These are phyloP conservation scores for Trichopus zeylanicus DNA, from an alignment of 116 monocot genomes.

Conservation along the genomic window DNA sequence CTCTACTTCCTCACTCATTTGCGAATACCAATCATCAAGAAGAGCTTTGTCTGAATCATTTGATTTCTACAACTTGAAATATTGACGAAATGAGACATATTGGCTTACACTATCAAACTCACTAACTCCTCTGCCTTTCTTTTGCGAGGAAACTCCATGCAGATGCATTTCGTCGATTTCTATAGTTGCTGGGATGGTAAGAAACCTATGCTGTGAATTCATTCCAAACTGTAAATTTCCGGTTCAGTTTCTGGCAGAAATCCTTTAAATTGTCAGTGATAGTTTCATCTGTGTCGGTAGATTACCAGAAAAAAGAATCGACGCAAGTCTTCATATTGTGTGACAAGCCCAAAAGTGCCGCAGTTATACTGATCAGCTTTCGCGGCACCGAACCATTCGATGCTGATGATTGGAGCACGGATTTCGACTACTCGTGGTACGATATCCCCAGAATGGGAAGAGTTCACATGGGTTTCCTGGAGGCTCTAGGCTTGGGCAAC, in stretches of 20 bases:
- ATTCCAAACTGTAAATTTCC: neutral
- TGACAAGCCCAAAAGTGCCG: constrained; percentile 29
- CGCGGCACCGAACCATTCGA: constrained; percentile 37
- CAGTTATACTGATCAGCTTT: constrained; percentile 25
- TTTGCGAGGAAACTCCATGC: constrained; percentile 8
- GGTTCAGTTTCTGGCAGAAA: neutral
- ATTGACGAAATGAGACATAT: neutral
- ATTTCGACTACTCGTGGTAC: constrained; percentile 46
- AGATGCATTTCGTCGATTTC: constrained; percentile 65
- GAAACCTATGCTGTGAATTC: neutral
- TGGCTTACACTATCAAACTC: neutral
- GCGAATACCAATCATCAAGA: neutral
- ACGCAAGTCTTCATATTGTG: constrained; percentile 39
- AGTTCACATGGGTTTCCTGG: constrained; percentile 45
- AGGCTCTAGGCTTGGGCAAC: constrained; percentile 44
- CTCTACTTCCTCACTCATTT: constrained; percentile 7
- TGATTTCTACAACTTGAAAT: neutral
- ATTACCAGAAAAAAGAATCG: constrained; percentile 30
- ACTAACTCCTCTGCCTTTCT: neutral
- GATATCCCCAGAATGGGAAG: constrained; percentile 38
- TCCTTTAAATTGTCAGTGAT: neutral
- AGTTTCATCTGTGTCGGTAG: constrained; percentile 1
- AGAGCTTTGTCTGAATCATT: no score
- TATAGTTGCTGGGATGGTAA: constrained; percentile 66
- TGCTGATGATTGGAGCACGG: constrained; percentile 32